Evolutionary conservation across 208 protist species (phyloP), one percentile per base, ranked within the genome.

Genomic region (Balamuthia mandrillaris): DNA sequence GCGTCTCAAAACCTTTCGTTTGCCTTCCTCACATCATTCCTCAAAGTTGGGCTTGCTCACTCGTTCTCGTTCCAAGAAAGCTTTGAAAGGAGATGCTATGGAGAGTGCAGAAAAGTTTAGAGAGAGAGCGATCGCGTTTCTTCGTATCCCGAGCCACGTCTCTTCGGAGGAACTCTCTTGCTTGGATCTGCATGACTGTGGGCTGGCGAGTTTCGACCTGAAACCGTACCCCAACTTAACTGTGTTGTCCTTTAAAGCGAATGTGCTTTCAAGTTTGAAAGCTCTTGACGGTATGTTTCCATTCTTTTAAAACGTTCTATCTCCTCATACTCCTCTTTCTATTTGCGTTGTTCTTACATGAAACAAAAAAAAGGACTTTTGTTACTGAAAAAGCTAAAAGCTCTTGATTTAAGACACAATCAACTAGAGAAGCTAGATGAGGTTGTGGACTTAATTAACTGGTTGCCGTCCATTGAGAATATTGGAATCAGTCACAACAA

Each of bases 391-490:
- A 3, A 52, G 9, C 54, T 82, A 41, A 49, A 37, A 10, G 75
- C 66, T 49, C 75, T 82, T n/a, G 75, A 82, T 39, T 41, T 82
- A 24, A 21, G 75, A 10, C 41, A 82, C 52, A 82, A 82, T 41
- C 44, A 51, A 44, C 60, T 79, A 44, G 70, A 79, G 29, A 56
- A 60, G 45, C 70, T 79, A 18, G 70, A 54, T 1, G 70, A 79
- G 10, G 54, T 79, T 27, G 70, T 79, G 49, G 35, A 10, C 49
- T 61, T 79, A 29, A 51, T 42, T 16, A 60, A 60, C 49, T 18
- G 47, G 47, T 41, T 79, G 33, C n/a, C 45, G 18, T 56, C 49
- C 6, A 44, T 79, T 21, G 47, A 18, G 31, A 31, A 44, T 9
- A 79, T 79, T 35, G 70, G 70, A n/a, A n/a, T n/a, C n/a, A n/a